Evolutionary conservation across 352 stramenopile genomes (phyloP), one percentile per base, ranked within the genome.

Genomic region (Elongisporangium senticosum): DNA sequence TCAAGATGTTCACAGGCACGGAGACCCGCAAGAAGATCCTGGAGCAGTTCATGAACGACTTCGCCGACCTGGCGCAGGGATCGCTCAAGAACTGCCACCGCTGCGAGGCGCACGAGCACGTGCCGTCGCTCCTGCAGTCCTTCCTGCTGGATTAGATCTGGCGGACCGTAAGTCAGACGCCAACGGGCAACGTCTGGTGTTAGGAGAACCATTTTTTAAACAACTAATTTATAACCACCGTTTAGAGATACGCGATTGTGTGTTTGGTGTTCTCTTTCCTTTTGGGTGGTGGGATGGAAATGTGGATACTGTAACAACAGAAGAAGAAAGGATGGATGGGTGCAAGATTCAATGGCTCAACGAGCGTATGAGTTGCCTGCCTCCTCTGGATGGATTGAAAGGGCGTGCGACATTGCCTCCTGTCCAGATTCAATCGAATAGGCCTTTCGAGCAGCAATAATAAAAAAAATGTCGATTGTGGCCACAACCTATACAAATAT

Each of bases 11-110:
- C 50, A 53, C 54, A 20, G 57, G 51, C 64, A 57, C 74, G 52
- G 67, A 76, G 60, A 65, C 82, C 57, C 74, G 79, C 55, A 85
- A 77, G 53, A 58, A 65, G 22, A 82, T 87, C 50, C 50, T 87
- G n/a, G 59, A 63, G 28, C 69, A 73, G 3, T 75, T 89, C 53
- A 65, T 89, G 37, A 72, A 26, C 19, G 72, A 87, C 59, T 84
- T 86, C 49, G 48, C 76, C 24, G 68, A 66, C 26, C 70, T 85
- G 11, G 70, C 72, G 19, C 71, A 75, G 61, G 75, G 71, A 51
- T 67, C 70, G 20, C 63, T 66, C 24, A 71, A 72, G 55, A 65
- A 71, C 60, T 58, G 56, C 15, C 64, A 73, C 53, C 62, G 67
- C 23, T 89, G 79, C 37, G 67, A 84, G 43, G 67, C 64, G 6